Conservation (phyloP, 73 alveolate species). For the Paramecium tetraurelia region DNA sequence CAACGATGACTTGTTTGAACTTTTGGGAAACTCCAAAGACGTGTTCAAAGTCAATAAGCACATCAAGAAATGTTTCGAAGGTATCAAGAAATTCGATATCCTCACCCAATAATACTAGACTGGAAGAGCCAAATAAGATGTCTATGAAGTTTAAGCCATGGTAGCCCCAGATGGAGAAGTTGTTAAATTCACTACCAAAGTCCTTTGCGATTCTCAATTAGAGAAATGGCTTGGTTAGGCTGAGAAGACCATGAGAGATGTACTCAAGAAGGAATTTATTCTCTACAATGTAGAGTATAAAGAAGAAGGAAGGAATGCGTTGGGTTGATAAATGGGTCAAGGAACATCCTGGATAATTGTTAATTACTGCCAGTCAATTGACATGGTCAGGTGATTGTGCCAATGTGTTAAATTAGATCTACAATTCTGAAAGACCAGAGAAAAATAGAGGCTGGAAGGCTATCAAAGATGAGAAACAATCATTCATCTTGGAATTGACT, state of each 20-base stretch:
- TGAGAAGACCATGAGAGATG: constrained; percentile 91
- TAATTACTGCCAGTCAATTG: constrained; percentile 82
- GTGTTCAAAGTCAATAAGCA: constrained; percentile 96
- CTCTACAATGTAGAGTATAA: constrained; percentile 46
- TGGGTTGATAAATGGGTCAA: constrained; percentile 81
- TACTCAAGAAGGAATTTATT: constrained; percentile 73
- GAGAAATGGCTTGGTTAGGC: constrained; percentile 95
- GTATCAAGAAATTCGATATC: constrained; percentile 82
- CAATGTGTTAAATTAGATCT: not conserved
- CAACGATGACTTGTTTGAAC: constrained; percentile 98
- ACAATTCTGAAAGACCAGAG: constrained; percentile 63
- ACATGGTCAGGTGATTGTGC: constrained; percentile 76
- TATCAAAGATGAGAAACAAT: constrained; percentile 53
- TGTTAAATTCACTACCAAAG: constrained; percentile 79
- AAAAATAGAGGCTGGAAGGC: constrained; percentile 55
- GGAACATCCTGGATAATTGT: constrained; percentile 82
- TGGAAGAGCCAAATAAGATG: constrained; percentile 65
- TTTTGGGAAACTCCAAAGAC: constrained; percentile 96
- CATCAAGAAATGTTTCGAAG: constrained; percentile 98
- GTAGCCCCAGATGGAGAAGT: constrained; percentile 94
- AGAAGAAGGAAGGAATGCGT: constrained; percentile 62
- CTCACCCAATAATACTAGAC: constrained; percentile 44
- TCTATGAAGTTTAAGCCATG: constrained; percentile 89
- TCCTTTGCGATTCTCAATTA: constrained; percentile 88
- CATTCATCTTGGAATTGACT: constrained; percentile 56